Evolutionary conservation across 139 green algal species (phyloP), one percentile per base, ranked within the genome.

Genomic region (Chlorella sp.): DNA sequence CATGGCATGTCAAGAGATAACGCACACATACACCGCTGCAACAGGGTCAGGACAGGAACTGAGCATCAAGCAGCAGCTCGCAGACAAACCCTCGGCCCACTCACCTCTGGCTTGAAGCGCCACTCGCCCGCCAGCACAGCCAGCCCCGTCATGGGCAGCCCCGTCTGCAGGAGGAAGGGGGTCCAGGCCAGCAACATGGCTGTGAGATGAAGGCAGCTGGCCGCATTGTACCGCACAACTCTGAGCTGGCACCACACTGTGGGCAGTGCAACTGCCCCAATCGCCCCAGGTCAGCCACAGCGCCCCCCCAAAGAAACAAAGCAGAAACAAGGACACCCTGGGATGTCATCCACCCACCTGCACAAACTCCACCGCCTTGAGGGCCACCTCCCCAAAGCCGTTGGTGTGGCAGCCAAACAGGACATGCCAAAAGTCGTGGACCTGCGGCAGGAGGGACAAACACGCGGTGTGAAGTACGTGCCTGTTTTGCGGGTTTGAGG

Each of bases 381-480:
- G 91, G 9, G 96, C 93, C 75, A 98, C 86, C 91, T 99, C 97
- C 0, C 97, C 97, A 86, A 97, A 92, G 17, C 98, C 95, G 80
- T 95, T 98, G 58, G 97, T 99, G 81, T 94, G 92, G 87, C 93
- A 97, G 76, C 76, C 95, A 86, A 99, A 98, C n/a, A 99, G 85
- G 8, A 97, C 93, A 86, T 99, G 97, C 97, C 97, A 99, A 22
- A 98, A 95, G 92, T 98, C 95, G 77, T 98, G 96, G 51, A 60
- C 51, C 51, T 60, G 51, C 51, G n/a, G n/a, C n/a, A n/a, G n/a
- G n/a, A n/a, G n/a, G n/a, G n/a, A n/a, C n/a, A n/a, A n/a, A n/a
- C n/a, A n/a, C n/a, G n/a, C n/a, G n/a, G n/a, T n/a, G n/a, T n/a
- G n/a, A n/a, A n/a, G n/a, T n/a, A n/a, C n/a, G n/a, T n/a, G n/a